A percentile compares a stretch with the other conserved stretches of the same genome.
Conservation (phyloP, 2,329 filamentous ascomycete genomes). For the Ophiostoma novo-ulmi region DNA sequence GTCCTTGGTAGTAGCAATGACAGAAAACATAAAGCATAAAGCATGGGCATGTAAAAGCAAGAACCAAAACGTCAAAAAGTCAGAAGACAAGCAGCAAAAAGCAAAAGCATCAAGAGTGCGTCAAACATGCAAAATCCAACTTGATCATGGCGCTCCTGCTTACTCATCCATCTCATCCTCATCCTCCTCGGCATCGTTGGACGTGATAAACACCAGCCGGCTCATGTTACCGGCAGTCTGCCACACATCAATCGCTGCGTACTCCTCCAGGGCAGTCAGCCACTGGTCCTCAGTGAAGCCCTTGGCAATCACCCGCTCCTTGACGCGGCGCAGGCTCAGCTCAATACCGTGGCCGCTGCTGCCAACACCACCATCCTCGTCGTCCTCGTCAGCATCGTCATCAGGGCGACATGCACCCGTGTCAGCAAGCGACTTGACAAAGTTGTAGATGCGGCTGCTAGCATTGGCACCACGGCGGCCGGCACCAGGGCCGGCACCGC, state of each 20-base stretch:
- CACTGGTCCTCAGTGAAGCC: conserved; percentile 96
- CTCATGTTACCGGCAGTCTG: conserved; percentile 68
- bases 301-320: conserved; percentile 89
- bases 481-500: conserved; percentile 41
- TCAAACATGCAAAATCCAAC: conserved; percentile 1
- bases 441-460: conserved; percentile 87
- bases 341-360: conserved; percentile 47
- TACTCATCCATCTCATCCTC: conserved; percentile 43
- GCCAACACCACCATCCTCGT: conserved; percentile 47
- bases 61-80: neutral
- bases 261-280: conserved; percentile 79
- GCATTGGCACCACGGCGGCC: conserved; percentile 67
- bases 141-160: neutral
- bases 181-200: conserved; percentile 45
- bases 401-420: conserved; percentile 79
- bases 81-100: neutral
- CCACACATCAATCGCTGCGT: conserved; percentile 80
- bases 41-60: neutral
- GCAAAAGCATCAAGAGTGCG: neutral
- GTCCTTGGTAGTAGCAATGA: conserved; percentile 1
- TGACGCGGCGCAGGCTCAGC: conserved; percentile 79
- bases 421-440: conserved; percentile 83
- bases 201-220: conserved; percentile 65
- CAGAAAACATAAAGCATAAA: neutral
- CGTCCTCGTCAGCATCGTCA: conserved; percentile 52